phyloP scores from a whole-genome alignment of 257 asterid genomes.

The Solanum verrucosum region DNA sequence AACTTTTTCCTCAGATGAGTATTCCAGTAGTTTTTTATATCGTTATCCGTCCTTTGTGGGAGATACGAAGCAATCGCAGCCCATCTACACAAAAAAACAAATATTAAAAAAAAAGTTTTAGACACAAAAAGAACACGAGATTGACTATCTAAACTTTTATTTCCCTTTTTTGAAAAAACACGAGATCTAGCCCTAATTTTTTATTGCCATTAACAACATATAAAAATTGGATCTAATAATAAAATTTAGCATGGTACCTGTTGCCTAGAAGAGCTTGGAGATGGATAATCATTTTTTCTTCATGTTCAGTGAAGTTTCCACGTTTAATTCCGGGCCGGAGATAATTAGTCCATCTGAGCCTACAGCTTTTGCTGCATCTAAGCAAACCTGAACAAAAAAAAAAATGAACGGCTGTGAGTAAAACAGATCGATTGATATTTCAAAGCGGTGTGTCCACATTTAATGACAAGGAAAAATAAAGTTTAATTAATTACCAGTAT shows the following conservation, averaged over 20 bases:
- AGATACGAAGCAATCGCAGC: slow-evolving; percentile 84
- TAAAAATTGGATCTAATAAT: not conserved
- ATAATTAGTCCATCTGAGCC: slow-evolving; percentile 74
- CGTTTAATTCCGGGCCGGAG: slow-evolving; percentile 80
- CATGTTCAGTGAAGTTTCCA: slow-evolving; percentile 50
- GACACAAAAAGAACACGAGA: not conserved
- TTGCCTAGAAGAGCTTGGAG: slow-evolving; percentile 80
- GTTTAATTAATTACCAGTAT: slow-evolving; percentile 36
- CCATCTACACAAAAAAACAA: slow-evolving; percentile 31
- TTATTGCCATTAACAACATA: not conserved
- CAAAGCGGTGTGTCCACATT: slow-evolving; percentile 22
- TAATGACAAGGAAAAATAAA: slow-evolving; percentile 9
- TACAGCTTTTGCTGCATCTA: slow-evolving; percentile 68
- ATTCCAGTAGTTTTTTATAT: slow-evolving; percentile 73
- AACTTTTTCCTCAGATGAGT: slow-evolving; percentile 60
- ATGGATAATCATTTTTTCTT: slow-evolving; percentile 64
- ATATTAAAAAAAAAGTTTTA: not conserved
- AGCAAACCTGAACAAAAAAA: slow-evolving; percentile 34
- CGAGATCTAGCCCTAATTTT: not conserved
- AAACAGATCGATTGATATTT: not conserved
- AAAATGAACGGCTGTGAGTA: not conserved
- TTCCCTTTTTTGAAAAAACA: not conserved
- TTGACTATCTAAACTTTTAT: not conserved
- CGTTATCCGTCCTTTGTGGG: slow-evolving; percentile 64
- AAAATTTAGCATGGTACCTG: slow-evolving; percentile 26